These are phyloP conservation scores for Wickerhamiella musiphila DNA, from an alignment of 805 yeast species.

Conservation along the genomic window DNA sequence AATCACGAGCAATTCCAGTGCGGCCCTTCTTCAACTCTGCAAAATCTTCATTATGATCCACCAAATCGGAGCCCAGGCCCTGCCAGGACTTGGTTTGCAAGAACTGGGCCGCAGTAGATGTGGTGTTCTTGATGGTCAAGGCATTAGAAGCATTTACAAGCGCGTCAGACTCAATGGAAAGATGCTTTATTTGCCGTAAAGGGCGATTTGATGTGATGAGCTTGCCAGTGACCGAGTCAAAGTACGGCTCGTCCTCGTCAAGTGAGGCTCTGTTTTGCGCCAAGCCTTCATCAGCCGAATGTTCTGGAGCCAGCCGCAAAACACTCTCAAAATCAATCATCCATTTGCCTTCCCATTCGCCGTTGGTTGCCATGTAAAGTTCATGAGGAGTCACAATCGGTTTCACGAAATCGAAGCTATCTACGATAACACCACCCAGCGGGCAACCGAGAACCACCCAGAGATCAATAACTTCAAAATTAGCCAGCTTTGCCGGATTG, in stretches of 20 bases:
- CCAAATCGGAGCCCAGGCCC: conserved; percentile 77
- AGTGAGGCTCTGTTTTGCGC: conserved; percentile 1
- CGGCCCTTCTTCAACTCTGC: conserved; percentile 71
- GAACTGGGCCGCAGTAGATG: conserved; percentile 72
- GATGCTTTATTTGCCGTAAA: conserved; percentile 44
- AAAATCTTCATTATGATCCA: conserved; percentile 38
- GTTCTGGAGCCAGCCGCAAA: conserved; percentile 19
- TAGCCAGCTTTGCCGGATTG: conserved; percentile 90
- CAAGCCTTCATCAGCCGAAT: conserved; percentile 13
- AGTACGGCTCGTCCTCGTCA: conserved; percentile 62
- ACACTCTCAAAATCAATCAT: conserved; percentile 57
- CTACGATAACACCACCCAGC: conserved; percentile 78
- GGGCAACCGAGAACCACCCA: conserved; percentile 96
- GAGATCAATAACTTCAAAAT: conserved; percentile 81
- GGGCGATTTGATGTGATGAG: conserved; percentile 59
- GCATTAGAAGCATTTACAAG: conserved; percentile 12
- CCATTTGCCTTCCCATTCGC: conserved; percentile 93
- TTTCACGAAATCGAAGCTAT: conserved; percentile 58
- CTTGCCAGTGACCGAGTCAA: conserved; percentile 77
- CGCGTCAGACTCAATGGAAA: conserved; percentile 37
- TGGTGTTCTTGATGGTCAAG: conserved; percentile 55
- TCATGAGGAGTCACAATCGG: conserved; percentile 94
- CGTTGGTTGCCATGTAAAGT: conserved; percentile 57
- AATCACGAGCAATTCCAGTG: conserved; percentile 81
- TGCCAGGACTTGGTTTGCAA: conserved; percentile 66